Percentiles rank a stretch among this genome's conserved stretches.
These are phyloP conservation scores for Penicillium sp. DNA, from an alignment of 2,329 filamentous ascomycete genomes.

Conservation along the genomic window DNA sequence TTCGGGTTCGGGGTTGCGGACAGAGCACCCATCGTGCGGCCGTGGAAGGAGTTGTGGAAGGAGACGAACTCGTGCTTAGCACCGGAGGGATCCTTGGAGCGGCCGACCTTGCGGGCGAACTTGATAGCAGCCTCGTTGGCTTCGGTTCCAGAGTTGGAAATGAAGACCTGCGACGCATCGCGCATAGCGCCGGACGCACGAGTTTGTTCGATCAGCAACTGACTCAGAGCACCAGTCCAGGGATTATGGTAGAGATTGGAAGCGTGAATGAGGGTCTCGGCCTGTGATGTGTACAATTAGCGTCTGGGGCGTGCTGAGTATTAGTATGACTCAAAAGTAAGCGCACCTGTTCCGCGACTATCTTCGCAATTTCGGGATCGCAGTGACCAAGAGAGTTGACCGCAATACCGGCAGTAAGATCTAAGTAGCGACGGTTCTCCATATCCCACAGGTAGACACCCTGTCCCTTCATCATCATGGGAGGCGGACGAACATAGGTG, in stretches of 20 bases:
- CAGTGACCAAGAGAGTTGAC: constrained; percentile 92
- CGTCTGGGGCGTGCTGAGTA: background rate
- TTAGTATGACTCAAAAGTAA: background rate
- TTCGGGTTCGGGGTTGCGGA: constrained; percentile 98
- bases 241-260: constrained; percentile 97
- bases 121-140: constrained; percentile 98
- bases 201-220: constrained; percentile 80
- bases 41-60: constrained; percentile 91
- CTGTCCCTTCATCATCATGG: constrained; percentile 83
- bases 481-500: constrained; percentile 86
- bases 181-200: constrained; percentile 76
- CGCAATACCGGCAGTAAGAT: constrained; percentile 94
- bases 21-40: constrained; percentile 89
- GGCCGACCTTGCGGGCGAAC: constrained; percentile 89
- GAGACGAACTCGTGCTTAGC: constrained; percentile 82
- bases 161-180: constrained; percentile 74
- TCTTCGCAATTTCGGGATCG: constrained; percentile 70
- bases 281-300: constrained; percentile 39
- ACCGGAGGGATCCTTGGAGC: constrained; percentile 67
- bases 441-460: constrained; percentile 89
- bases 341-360: constrained; percentile 73
- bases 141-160: constrained; percentile 95
- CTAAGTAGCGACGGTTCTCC: constrained; percentile 84
- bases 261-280: constrained; percentile 78
- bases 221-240: constrained; percentile 87